These are phyloP conservation scores for Leccinellum luteum DNA, from an alignment of 768 basidiomycete genomes.

Conservation along the genomic window DNA sequence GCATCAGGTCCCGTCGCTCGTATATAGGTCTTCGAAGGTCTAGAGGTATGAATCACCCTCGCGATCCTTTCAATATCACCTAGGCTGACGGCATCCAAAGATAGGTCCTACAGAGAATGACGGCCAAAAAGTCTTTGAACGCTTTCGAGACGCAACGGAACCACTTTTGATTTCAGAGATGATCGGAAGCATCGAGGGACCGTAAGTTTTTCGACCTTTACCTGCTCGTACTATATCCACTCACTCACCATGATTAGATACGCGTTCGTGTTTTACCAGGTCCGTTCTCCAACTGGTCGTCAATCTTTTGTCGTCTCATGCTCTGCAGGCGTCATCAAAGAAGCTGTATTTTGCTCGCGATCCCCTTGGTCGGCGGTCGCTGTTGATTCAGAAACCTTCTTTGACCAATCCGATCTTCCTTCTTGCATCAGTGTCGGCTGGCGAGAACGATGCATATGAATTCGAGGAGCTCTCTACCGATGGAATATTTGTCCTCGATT, in stretches of 20 bases:
- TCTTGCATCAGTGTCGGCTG: conserved; percentile 64
- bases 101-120: conserved; percentile 67
- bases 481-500: conserved; percentile 53
- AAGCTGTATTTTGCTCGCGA: conserved; percentile 75
- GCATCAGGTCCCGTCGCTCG: neutral
- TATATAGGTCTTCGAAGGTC: conserved; percentile 68
- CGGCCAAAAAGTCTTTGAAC: conserved; percentile 50
- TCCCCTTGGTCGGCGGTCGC: conserved; percentile 83
- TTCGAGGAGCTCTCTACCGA: conserved; percentile 65
- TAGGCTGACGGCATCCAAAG: conserved; percentile 36
- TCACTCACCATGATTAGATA: conserved; percentile 45
- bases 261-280: conserved; percentile 79
- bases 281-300: conserved; percentile 30
- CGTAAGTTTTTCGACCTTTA: conserved; percentile 48
- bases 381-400: conserved; percentile 66
- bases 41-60: conserved; percentile 48
- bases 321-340: conserved; percentile 39
- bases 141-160: conserved; percentile 22
- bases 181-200: conserved; percentile 71
- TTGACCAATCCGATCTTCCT: conserved; percentile 49
- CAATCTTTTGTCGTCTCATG: neutral
- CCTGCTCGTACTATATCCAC: neutral
- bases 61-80: neutral
- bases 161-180: conserved; percentile 46
- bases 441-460: conserved; percentile 40